These are phyloP conservation scores for Cladosporium halotolerans DNA, from an alignment of 2,329 filamentous ascomycete species.

Conservation along the genomic window DNA sequence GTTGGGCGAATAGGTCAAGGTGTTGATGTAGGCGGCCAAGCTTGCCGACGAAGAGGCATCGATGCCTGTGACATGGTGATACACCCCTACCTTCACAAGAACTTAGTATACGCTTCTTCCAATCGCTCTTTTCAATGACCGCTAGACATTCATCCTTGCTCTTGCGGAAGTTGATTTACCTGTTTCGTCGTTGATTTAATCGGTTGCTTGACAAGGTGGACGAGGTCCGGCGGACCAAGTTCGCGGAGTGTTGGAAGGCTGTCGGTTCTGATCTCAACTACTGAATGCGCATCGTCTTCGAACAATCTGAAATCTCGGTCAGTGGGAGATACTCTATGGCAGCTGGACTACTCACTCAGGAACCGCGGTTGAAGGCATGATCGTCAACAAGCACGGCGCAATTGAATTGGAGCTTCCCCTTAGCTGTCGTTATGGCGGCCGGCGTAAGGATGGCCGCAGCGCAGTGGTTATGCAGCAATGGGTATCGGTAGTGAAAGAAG, in stretches of 20 bases:
- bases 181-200: slow-evolving; percentile 53
- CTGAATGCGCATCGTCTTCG: slow-evolving; percentile 86
- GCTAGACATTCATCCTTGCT: neutral
- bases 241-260: slow-evolving; percentile 79
- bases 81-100: slow-evolving; percentile 67
- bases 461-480: too few relatives aligned
- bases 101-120: slow-evolving; percentile 11
- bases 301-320: slow-evolving; percentile 60
- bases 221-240: slow-evolving; percentile 89
- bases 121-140: neutral
- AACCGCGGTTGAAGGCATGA: slow-evolving; percentile 18
- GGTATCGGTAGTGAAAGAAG: too few relatives aligned
- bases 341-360: slow-evolving; percentile 25
- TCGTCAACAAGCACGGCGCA: neutral
- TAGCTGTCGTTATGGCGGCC: neutral
- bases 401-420: neutral
- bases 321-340: too few relatives aligned
- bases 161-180: slow-evolving; percentile 33
- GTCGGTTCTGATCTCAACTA: slow-evolving; percentile 88
- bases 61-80: slow-evolving; percentile 95
- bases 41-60: slow-evolving; percentile 97
- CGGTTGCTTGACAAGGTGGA: slow-evolving; percentile 81
- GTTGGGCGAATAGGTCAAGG: slow-evolving; percentile 81
- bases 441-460: too few relatives aligned
- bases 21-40: slow-evolving; percentile 96